Evolutionary conservation across 1,139 yeast species (phyloP).

Genomic region (Entelexis sorbosivorans): DNA sequence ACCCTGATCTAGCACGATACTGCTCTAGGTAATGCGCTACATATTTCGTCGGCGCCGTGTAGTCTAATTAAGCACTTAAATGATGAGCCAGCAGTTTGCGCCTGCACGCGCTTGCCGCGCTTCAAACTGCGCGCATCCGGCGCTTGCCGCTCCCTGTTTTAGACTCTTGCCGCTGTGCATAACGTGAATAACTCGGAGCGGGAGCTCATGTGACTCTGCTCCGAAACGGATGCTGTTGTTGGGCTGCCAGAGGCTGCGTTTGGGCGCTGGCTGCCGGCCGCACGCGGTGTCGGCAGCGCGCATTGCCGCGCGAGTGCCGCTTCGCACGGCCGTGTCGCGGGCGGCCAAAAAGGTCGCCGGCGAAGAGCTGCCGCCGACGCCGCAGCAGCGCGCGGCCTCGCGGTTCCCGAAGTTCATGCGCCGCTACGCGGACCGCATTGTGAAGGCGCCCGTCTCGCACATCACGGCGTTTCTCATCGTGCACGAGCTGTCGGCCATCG

Average conservation of each 20-base stretch:
- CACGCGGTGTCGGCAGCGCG: background rate
- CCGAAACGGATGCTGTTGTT: background rate
- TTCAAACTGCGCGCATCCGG: too few relatives aligned
- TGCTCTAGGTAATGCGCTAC: too few relatives aligned
- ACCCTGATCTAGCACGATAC: too few relatives aligned
- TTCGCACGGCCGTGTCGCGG: constrained; percentile 19
- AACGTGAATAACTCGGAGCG: background rate
- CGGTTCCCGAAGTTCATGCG: constrained; percentile 39
- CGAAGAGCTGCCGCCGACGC: background rate
- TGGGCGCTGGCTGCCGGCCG: background rate
- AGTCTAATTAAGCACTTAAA: too few relatives aligned
- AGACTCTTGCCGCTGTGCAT: too few relatives aligned
- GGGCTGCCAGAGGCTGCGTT: background rate
- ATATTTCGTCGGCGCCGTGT: too few relatives aligned
- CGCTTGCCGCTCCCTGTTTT: too few relatives aligned
- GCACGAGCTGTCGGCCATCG: constrained; percentile 79
- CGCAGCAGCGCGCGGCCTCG: constrained; percentile 4
- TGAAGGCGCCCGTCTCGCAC: constrained; percentile 56
- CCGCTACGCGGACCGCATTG: constrained; percentile 41
- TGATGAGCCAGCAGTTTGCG: too few relatives aligned
- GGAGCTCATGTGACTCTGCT: background rate
- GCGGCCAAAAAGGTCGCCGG: constrained; percentile 22
- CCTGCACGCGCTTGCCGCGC: too few relatives aligned
- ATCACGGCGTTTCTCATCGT: constrained; percentile 62
- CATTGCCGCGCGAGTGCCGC: background rate